Base-by-base conservation (phyloP, 306 rosid species). In the Sechiopsis laciniata region DNA sequence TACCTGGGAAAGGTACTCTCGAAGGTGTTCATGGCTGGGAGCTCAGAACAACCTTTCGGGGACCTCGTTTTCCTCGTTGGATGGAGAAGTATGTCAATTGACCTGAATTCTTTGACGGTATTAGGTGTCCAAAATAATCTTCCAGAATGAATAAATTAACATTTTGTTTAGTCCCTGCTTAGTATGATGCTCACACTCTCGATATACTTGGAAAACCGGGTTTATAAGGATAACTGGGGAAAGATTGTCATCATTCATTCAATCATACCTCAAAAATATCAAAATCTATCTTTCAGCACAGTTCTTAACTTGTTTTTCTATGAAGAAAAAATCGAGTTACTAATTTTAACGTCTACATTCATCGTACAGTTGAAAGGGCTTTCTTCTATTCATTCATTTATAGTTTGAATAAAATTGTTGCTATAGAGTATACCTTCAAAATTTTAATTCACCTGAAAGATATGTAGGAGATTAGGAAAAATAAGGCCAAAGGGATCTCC, bases 41-140 rank as follows among this genome's bases (percentile, higher is more conserved):
- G 82, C 98, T 90, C 71, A 81, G 88, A 78, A 97, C 98, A 9
- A 87, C 96, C 42, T 84, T 93, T 72, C 91, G 97, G 5, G 98
- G 98, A 63, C 98, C 98, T 5, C 91, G 93, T 17, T 78, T 93
- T 66, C 98, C 98, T 0, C 96, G 98, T n/a, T 93, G 98, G 98
- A 93, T 93, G 98, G 96, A 90, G 57, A 82, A 88, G 98, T 93
- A 83, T 78, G 96, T 84, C 78, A 56, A 48, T 58, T 58, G 54
- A 55, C 76, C 54, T 7, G 73, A 68, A 10, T 10, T 10, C 17
- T 66, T 7, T 20, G 17, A 42, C 5, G 8, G 14, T 64, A n/a
- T 65, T 5, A 19, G 17, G 40, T 46, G 55, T 67, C 55, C 5
- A 67, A 46, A 40, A 57, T 7, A 40, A 40, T 40, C 46, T 40